A percentile compares a stretch with the other conserved stretches of the same genome.
Conservation (phyloP, 179 eudicot genomes). For the Spinacia oleracea region DNA sequence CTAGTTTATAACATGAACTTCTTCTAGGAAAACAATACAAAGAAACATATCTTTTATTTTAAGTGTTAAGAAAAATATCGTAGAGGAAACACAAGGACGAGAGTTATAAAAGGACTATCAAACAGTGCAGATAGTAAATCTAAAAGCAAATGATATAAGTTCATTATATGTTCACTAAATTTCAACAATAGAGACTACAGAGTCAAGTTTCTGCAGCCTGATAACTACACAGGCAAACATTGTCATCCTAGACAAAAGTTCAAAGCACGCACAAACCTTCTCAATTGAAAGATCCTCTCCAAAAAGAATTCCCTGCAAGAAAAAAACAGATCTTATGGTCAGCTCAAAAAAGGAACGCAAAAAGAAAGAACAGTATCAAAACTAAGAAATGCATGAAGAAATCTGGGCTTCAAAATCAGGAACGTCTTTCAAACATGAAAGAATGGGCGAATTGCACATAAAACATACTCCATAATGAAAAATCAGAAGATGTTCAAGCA, state of each 20-base stretch:
- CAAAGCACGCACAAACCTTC: slow-evolving; percentile 40
- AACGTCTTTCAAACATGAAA: not conserved
- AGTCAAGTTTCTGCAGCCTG: not conserved
- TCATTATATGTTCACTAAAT: too few relatives aligned
- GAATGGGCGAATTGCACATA: not conserved
- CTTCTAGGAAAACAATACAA: not conserved
- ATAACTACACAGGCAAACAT: not conserved
- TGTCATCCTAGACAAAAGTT: slow-evolving; percentile 3
- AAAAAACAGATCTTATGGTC: slow-evolving; percentile 5
- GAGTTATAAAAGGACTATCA: not conserved
- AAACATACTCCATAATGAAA: not conserved
- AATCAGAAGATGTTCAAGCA: not conserved
- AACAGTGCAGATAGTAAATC: too few relatives aligned
- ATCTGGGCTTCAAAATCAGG: not conserved
- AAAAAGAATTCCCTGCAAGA: slow-evolving; percentile 53
- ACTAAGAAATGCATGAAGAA: not conserved
- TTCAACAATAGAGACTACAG: not conserved
- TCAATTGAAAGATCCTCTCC: slow-evolving; percentile 42
- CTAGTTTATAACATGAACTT: not conserved
- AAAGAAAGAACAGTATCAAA: not conserved
- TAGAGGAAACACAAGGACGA: not conserved
- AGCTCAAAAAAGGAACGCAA: not conserved
- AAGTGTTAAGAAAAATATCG: not conserved
- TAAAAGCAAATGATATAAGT: too few relatives aligned
- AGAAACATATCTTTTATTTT: not conserved